Conservation (phyloP, 495 filamentous ascomycete genomes). For the Neurospora terricola region DNA sequence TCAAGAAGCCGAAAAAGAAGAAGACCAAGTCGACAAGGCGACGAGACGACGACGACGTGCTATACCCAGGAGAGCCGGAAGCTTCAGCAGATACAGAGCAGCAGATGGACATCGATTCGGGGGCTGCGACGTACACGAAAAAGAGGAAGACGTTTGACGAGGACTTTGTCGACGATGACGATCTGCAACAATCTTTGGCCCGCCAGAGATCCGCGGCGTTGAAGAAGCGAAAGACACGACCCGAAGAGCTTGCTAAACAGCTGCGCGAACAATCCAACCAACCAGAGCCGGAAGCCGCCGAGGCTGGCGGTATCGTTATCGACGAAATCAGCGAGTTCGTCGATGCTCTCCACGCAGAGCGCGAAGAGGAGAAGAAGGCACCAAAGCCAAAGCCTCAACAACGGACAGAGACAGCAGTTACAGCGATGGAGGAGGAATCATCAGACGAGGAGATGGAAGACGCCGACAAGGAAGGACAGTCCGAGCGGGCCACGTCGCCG, state of each 20-base stretch:
- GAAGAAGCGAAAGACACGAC: conserved; percentile 73
- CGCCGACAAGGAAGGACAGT: conserved; percentile 55
- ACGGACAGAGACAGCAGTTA: conserved; percentile 26
- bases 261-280: conserved; percentile 61
- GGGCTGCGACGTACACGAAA: conserved; percentile 30
- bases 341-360: conserved; percentile 58
- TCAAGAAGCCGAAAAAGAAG: conserved; percentile 91
- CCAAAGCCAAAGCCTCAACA: conserved; percentile 35
- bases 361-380: conserved; percentile 54
- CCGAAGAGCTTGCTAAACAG: conserved; percentile 77
- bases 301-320: conserved; percentile 68
- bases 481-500: conserved; percentile 19
- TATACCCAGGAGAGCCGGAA: conserved; percentile 38
- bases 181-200: conserved; percentile 77
- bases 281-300: conserved; percentile 33
- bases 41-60: conserved; percentile 69
- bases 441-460: conserved; percentile 44
- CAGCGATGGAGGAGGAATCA: conserved; percentile 40
- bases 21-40: conserved; percentile 69
- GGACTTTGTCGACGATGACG: conserved; percentile 82
- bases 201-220: conserved; percentile 69
- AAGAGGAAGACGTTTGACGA: conserved; percentile 58
- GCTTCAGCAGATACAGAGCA: conserved; percentile 36
- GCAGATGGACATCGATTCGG: conserved; percentile 71
- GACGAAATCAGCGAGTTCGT: conserved; percentile 96